phyloP scores from a whole-genome alignment of 225 moss, liverwort and hornwort genomes.

The Marchantia paleacea region DNA sequence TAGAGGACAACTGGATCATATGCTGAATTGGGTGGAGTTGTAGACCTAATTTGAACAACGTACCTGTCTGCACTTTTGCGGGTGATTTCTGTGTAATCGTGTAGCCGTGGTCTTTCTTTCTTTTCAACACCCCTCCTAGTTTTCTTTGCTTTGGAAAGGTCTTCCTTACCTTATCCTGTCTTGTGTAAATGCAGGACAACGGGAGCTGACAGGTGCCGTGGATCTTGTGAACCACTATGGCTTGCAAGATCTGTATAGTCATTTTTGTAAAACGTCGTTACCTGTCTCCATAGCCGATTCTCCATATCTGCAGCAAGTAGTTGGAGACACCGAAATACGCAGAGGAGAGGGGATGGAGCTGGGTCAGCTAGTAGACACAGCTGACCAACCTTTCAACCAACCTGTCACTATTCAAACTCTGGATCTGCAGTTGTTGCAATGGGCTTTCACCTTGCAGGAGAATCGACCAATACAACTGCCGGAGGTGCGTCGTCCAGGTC shows the following conservation, averaged over 20 bases:
- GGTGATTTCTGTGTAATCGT: no score
- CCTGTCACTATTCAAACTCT: slow-evolving; percentile 58
- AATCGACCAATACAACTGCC: slow-evolving; percentile 60
- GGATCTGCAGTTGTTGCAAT: slow-evolving; percentile 69
- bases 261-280: slow-evolving; percentile 78
- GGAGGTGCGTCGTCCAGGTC: slow-evolving; percentile 48
- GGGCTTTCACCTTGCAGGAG: slow-evolving; percentile 85
- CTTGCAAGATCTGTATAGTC: slow-evolving; percentile 67
- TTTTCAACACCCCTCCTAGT: no score
- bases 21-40: no score
- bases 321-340: slow-evolving; percentile 78
- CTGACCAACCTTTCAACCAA: slow-evolving; percentile 48
- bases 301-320: slow-evolving; percentile 63
- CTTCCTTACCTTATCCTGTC: neutral
- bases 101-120: neutral
- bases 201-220: slow-evolving; percentile 87
- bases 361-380: slow-evolving; percentile 49
- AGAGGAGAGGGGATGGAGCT: slow-evolving; percentile 95
- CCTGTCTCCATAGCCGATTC: slow-evolving; percentile 70
- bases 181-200: slow-evolving; percentile 28
- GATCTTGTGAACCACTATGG: slow-evolving; percentile 88
- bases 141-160: neutral
- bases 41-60: no score
- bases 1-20: neutral
- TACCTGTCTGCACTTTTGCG: neutral